phyloP scores from a whole-genome alignment of 2,329 filamentous ascomycete genomes.

The Cyclaneusma minus region DNA sequence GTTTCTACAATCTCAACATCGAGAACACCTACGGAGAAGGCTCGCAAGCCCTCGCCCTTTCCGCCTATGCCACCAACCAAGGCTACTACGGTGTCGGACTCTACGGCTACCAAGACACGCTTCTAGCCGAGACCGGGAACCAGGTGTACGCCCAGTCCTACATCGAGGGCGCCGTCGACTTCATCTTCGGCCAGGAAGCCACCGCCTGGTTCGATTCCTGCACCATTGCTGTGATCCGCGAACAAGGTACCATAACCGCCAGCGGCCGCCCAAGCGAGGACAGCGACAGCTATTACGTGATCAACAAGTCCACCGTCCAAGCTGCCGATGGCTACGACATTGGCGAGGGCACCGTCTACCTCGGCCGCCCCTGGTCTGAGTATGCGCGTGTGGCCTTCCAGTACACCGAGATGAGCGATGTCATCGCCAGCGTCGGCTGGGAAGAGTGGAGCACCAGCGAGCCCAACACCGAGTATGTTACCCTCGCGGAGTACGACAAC shows the following conservation, averaged over 20 bases:
- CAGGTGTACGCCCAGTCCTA: slow-evolving; percentile 39
- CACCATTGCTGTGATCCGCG: slow-evolving; percentile 28
- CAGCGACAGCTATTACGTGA: slow-evolving; percentile 33
- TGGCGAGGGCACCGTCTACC: slow-evolving; percentile 25
- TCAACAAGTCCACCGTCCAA: slow-evolving; percentile 33
- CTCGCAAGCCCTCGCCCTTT: slow-evolving; percentile 35
- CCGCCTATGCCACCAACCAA: slow-evolving; percentile 31
- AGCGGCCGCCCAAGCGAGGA: slow-evolving; percentile 24
- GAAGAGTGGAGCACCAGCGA: slow-evolving; percentile 26
- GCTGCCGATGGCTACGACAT: slow-evolving; percentile 24
- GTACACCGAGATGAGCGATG: slow-evolving; percentile 26
- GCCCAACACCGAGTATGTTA: slow-evolving; percentile 28
- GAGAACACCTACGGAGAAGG: slow-evolving; percentile 33
- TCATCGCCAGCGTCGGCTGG: slow-evolving; percentile 37
- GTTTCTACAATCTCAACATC: slow-evolving; percentile 44
- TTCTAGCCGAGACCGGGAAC: slow-evolving; percentile 31
- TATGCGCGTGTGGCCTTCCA: slow-evolving; percentile 37
- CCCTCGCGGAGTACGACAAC: slow-evolving; percentile 37
- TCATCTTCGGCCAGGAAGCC: slow-evolving; percentile 40
- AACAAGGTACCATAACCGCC: slow-evolving; percentile 30
- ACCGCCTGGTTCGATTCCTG: slow-evolving; percentile 33
- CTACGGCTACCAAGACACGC: slow-evolving; percentile 40
- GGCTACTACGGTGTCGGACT: slow-evolving; percentile 41
- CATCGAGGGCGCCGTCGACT: slow-evolving; percentile 42
- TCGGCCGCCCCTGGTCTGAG: slow-evolving; percentile 35